Base-by-base conservation (phyloP, 345 rosid genomes). In the Eucalyptus coolabah region DNA sequence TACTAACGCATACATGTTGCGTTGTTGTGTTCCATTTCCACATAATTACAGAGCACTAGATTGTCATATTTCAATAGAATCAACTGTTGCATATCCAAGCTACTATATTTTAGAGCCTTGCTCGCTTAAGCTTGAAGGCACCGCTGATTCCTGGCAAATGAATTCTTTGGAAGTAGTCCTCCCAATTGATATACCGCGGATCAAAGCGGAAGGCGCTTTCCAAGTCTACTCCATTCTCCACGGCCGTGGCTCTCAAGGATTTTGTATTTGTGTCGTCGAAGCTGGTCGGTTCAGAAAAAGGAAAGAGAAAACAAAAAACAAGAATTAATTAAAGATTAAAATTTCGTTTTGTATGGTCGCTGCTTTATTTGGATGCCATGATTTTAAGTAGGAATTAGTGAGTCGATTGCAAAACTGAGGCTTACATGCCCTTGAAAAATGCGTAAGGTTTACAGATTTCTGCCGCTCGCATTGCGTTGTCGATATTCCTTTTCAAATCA, bases 61-160 rank as follows among this genome's bases (percentile, higher is more conserved):
- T 34, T 9, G 0, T 72, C n/a, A 60, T 53, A 53, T 24, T 56
- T 56, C 30, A 56, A 23, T 56, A 56, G n/a, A 72, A 34, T 72
- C 82, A 37, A 72, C 82, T 37, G 13, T 72, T 72, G 82, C 26
- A 34, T 72, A 42, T 37, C 82, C 45, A 37, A 34, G 40, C 82
- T 37, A 34, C 82, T 72, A 69, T 72, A 18, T 19, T 10, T 72
- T 72, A 34, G 45, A 34, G 82, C 82, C 40, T 72, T 37, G 82
- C 82, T 19, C 45, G 28, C 15, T 72, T 72, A 19, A 72, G 26
- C 82, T 37, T 72, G 82, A 72, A 34, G 82, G 45, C 45, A 72
- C 82, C 45, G 28, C 45, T 18, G n/a, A 95, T 51, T 3, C 96
- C 96, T 30, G 97, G 95, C 86, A 96, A 40, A 63, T 96, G 98